phyloP scores from a whole-genome alignment of 169 alveolate species.

The Cryptosporidium bovis region DNA sequence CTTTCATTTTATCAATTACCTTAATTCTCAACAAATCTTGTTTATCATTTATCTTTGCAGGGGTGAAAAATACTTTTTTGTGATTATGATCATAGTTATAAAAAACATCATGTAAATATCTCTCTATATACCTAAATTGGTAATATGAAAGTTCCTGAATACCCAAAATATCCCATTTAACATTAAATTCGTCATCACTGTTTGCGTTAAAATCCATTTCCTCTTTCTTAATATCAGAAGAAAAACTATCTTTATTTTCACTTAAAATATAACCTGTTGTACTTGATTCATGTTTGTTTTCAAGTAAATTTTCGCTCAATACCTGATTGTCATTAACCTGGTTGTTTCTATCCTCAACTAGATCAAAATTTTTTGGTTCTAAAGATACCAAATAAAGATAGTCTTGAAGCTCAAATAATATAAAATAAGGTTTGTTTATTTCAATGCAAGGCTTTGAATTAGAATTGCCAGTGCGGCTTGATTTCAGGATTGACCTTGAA shows the following conservation, averaged over 20 bases:
- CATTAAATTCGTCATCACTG: neutral
- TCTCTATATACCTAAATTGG: constrained; percentile 30
- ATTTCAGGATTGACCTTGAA: constrained; percentile 31
- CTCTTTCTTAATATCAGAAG: neutral
- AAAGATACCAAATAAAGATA: constrained; percentile 34
- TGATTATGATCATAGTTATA: constrained; percentile 60
- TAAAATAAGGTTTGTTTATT: constrained; percentile 43
- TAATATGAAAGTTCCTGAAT: constrained; percentile 26
- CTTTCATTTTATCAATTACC: constrained; percentile 1
- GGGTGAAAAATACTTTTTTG: constrained; percentile 57
- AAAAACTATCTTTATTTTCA: neutral
- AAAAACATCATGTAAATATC: constrained; percentile 51
- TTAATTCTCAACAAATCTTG: constrained; percentile 11
- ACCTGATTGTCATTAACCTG: neutral
- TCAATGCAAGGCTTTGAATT: constrained; percentile 2
- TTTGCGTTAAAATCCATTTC: neutral
- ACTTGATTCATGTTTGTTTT: neutral
- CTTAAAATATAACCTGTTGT: neutral
- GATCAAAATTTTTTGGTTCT: constrained; percentile 19
- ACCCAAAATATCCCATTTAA: constrained; percentile 36
- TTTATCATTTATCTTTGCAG: constrained; percentile 26
- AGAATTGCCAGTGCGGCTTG: constrained; percentile 2
- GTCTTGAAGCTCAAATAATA: constrained; percentile 24
- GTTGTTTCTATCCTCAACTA: neutral
- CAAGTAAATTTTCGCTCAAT: neutral